phyloP scores from a whole-genome alignment of 2,329 filamentous ascomycete genomes.

The Elsinoe australis region DNA sequence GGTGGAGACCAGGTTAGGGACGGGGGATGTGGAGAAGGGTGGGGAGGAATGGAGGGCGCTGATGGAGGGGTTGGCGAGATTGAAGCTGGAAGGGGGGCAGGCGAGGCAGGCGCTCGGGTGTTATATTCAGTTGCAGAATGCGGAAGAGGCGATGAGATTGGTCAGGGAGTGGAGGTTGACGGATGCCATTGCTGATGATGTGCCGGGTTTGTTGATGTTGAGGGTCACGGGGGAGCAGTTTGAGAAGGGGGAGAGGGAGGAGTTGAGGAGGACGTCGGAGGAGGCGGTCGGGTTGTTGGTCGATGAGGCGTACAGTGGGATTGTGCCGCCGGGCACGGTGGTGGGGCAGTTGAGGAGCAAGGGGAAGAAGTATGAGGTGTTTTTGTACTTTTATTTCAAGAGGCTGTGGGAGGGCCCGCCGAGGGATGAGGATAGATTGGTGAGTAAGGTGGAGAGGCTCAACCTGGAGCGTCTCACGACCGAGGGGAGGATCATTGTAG shows the following conservation, averaged over 20 bases:
- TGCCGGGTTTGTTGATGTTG: slow-evolving; percentile 78
- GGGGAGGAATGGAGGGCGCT: slow-evolving; percentile 82
- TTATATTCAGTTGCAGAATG: slow-evolving; percentile 86
- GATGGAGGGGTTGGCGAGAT: slow-evolving; percentile 74
- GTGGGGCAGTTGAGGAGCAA: slow-evolving; percentile 67
- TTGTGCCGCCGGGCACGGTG: slow-evolving; percentile 69
- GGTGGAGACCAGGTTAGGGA: slow-evolving; percentile 74
- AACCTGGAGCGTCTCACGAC: slow-evolving; percentile 30
- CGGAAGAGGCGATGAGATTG: slow-evolving; percentile 76
- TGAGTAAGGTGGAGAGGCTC: slow-evolving; percentile 36
- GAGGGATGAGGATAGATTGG: slow-evolving; percentile 35
- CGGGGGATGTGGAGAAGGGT: slow-evolving; percentile 65
- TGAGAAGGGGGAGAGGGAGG: slow-evolving; percentile 55
- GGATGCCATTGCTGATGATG: slow-evolving; percentile 80
- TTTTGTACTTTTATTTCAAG: slow-evolving; percentile 86
- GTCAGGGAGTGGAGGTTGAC: slow-evolving; percentile 86
- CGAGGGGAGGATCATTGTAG: slow-evolving; percentile 60
- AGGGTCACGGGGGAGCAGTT: slow-evolving; percentile 68
- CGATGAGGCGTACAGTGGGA: slow-evolving; percentile 81
- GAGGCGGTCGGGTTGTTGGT: slow-evolving; percentile 83
- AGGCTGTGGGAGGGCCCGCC: slow-evolving; percentile 74
- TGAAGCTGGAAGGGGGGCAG: slow-evolving; percentile 74
- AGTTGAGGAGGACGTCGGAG: slow-evolving; percentile 70
- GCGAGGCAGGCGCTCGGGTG: slow-evolving; percentile 77
- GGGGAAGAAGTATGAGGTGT: slow-evolving; percentile 53